Evolutionary conservation across 257 asterid species (phyloP), one percentile per base, ranked within the genome.

Genomic region (Prunella vulgaris): DNA sequence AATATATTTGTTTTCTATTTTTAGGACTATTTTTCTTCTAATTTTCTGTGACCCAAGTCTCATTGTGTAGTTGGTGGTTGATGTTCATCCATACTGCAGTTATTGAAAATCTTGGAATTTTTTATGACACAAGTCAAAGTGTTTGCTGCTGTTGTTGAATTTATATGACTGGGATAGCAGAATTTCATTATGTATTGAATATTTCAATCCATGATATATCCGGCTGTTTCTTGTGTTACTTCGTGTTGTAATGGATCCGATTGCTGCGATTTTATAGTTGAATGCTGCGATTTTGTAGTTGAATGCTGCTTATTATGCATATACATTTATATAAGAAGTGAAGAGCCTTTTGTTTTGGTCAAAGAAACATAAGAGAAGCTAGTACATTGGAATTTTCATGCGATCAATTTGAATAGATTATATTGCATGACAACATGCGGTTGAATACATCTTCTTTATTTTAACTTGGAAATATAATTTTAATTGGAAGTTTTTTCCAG

Each of bases 1-100:
- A n/a, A n/a, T n/a, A n/a, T n/a, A n/a, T 42, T 13, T 42, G 13
- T 14, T 75, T 82, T 46, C 86, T 82, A 83, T 78, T 60, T 70
- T 69, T 72, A 75, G 83, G 67, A 56, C 51, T 28, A 35, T 24
- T 64, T 30, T 32, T 56, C 44, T 58, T 18, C 24, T 56, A 28
- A 49, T 62, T 68, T 72, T 66, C 44, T 7, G 25, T 21, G 56
- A 44, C 56, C 60, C 68, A 7, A 51, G 64, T 52, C 38, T 21
- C 73, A 66, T 65, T 67, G 10, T 59, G 15, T 46, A n/a, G 63
- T 65, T 18, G 51, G 48, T 74, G 68, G 24, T 65, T 7, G 48
- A 15, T 25, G 3, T 25, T 25, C 20, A 54, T 42, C 37, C 10
- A 24, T 67, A 60, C 60, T 72, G 66, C 48, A 17, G 49, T 22